Base-by-base conservation (phyloP, 441 rosid genomes). In the Eutrema salsugineum region DNA sequence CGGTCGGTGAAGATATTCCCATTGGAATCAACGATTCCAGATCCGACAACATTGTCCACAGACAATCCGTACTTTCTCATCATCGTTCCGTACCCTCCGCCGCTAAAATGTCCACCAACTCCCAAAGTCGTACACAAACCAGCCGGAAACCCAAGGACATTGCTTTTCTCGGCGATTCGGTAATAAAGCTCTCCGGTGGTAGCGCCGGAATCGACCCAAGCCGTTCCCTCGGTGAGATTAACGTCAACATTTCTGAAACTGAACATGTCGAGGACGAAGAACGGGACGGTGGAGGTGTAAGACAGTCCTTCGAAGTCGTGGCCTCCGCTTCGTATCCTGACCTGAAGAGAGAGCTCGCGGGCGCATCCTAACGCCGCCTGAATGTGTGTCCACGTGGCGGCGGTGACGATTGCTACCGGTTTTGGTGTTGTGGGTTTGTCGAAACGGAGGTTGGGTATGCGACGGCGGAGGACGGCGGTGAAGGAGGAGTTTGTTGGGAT, bases 261-360 rank as follows among this genome's bases (percentile, higher is more conserved):
- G 40, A 81, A 74, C 85, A 84, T 63, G 76, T 86, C 88, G 2
- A 84, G 83, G 22, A 86, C 63, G 30, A 80, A 68, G 68, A 82
- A 83, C 0, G 87, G 83, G 8, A 75, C 68, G 0, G 59, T 39
- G 15, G 90, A 86, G 11, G 62, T 73, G 46, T 80, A 84, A 0
- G 88, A 86, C 8, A 84, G 80, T 24, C 86, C 90, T 67, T 83
- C 89, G 9, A 60, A 87, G 59, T 84, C 91, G 15, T 87, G 89
- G 17, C 89, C 91, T 0, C 88, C 87, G 7, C 91, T 85, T 40
- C 89, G 75, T 55, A 79, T 78, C 44, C 87, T 77, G 35, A 87
- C 58, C 9, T 83, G 83, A 15, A 85, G 38, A 46, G 78, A 77
- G 24, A 38, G 50, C 33, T 28, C 36, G 14, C 70, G 79, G 16